Evolutionary conservation across 352 stramenopile species (phyloP), one percentile per base, ranked within the genome.

Genomic region (Phytophthora foliorum): DNA sequence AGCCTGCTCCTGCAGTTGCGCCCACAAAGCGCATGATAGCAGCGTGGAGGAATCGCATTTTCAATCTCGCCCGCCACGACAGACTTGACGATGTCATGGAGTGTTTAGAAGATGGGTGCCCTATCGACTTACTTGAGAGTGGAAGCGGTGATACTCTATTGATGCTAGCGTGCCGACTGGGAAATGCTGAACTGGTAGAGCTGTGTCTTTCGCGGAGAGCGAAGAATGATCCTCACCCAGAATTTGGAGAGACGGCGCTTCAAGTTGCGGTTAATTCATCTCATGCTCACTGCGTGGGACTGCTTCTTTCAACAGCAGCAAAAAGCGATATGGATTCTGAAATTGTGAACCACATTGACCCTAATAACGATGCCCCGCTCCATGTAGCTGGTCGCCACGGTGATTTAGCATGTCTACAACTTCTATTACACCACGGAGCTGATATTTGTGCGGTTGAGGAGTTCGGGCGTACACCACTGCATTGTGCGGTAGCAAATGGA

Each of bases 311-410:
- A 2, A 94, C 87, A 0, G 89, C 89, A 7, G 89, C 89, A 21
- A 91, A 91, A 24, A 96, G 89, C 51, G 83, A 93, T 6, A 95
- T 96, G 89, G 89, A 95, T 58, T 80, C 86, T 9, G 87, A 93
- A 60, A 95, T 96, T 41, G 89, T 95, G 6, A 96, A 94, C 52
- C 87, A 96, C 60, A 92, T 95, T 46, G 85, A 95, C 57, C 81
- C 84, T 8, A 84, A 83, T 38, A 95, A 90, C 29, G 84, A 96
- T 42, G 87, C 89, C 1, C 89, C 89, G 8, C 78, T 96, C 9
- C 89, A 96, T 50, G 86, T 96, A 22, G 87, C 89, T 19, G 85
- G 84, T 4, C 63, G 83, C 1, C 78, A 88, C 17, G 89, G 89
- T 17, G 89, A 95, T 27, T 67, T 94, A 13, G 75, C 76, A 27